Conservation (phyloP, 257 asterid species). For the Plantago major region DNA sequence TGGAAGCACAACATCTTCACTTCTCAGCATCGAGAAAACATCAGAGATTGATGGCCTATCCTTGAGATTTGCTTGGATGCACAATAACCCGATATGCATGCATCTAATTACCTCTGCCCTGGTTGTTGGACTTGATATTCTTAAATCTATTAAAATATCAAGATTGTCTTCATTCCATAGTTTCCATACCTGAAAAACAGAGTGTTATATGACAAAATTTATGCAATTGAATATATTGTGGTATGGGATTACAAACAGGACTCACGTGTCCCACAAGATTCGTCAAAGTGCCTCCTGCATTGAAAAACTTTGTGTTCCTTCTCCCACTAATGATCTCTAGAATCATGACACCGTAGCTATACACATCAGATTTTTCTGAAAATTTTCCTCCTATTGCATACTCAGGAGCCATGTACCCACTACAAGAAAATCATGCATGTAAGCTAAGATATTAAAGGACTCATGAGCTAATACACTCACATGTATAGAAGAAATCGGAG, state of each 20-base stretch:
- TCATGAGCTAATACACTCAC: neutral
- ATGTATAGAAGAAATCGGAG: neutral
- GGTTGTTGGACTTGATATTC: too few relatives aligned
- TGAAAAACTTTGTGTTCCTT: slow-evolving; percentile 34
- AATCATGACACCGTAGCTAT: slow-evolving; percentile 57
- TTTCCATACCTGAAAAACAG: too few relatives aligned
- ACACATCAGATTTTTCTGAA: slow-evolving; percentile 65
- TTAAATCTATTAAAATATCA: too few relatives aligned
- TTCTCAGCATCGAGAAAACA: too few relatives aligned
- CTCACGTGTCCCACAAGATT: slow-evolving; percentile 59
- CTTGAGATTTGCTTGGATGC: too few relatives aligned
- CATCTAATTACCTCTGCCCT: too few relatives aligned
- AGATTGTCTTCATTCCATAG: too few relatives aligned
- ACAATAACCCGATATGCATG: too few relatives aligned
- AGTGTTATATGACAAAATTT: too few relatives aligned
- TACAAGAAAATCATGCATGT: slow-evolving; percentile 20
- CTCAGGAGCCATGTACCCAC: slow-evolving; percentile 87
- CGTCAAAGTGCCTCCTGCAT: slow-evolving; percentile 23
- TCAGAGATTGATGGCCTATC: too few relatives aligned
- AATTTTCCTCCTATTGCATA: slow-evolving; percentile 61
- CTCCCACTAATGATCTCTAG: slow-evolving; percentile 58
- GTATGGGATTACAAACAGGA: neutral
- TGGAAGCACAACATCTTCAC: too few relatives aligned
- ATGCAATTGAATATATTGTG: too few relatives aligned
- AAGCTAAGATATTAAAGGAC: neutral